Evolutionary conservation across 2,329 filamentous ascomycete species (phyloP).

Genomic region (Phaeoacremonium minimum): DNA sequence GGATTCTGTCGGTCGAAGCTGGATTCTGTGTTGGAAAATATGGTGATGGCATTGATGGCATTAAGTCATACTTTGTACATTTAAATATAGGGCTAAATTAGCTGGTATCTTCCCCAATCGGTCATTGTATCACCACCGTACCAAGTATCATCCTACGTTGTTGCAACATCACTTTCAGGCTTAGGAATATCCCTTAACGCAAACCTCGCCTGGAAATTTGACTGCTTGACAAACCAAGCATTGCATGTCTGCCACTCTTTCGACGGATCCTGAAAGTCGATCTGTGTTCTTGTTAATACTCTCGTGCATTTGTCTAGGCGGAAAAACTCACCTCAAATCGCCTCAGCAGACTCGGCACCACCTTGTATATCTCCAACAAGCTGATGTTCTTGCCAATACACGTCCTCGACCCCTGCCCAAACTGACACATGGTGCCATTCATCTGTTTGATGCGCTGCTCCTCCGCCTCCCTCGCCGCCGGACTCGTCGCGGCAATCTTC

Average conservation of each 20-base stretch:
- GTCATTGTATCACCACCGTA: too few relatives aligned
- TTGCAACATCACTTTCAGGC: constrained; percentile 16
- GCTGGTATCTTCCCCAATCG: too few relatives aligned
- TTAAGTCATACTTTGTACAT: too few relatives aligned
- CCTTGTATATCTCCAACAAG: constrained; percentile 59
- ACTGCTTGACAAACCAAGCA: constrained; percentile 60
- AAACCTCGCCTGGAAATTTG: constrained; percentile 46
- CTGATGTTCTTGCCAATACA: constrained; percentile 68
- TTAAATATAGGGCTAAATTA: too few relatives aligned
- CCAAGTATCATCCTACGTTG: not conserved
- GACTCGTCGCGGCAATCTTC: constrained; percentile 65
- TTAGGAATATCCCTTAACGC: constrained; percentile 36
- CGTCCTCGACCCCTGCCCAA: constrained; percentile 66
- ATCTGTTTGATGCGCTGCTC: constrained; percentile 58
- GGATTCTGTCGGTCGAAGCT: too few relatives aligned
- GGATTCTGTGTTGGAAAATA: too few relatives aligned
- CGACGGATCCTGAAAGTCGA: constrained; percentile 46
- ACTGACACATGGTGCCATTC: constrained; percentile 68
- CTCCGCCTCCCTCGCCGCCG: constrained; percentile 54
- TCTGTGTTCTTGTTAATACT: constrained; percentile 25
- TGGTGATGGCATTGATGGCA: too few relatives aligned
- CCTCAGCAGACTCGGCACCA: constrained; percentile 56
- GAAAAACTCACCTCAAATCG: constrained; percentile 52
- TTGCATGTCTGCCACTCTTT: constrained; percentile 57
- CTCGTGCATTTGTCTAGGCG: constrained; percentile 31